phyloP scores from a whole-genome alignment of 441 rosid genomes.

The Populus trichocarpa region DNA sequence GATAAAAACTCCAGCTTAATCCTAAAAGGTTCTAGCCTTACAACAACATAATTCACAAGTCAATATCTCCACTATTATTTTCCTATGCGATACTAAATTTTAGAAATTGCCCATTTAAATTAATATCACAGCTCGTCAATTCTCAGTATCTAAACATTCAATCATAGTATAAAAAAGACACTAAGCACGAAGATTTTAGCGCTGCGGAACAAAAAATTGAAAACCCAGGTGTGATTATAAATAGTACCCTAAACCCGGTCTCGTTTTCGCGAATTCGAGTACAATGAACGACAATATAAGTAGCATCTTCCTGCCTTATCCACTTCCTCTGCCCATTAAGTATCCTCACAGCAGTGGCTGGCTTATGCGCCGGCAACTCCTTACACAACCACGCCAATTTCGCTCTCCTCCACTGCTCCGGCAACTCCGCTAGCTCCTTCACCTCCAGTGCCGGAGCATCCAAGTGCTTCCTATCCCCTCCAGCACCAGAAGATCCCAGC shows the following conservation, averaged over 20 bases:
- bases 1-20: neutral
- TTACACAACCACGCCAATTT: constrained; percentile 92
- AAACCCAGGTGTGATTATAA: neutral
- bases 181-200: neutral
- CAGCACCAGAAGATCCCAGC: constrained; percentile 21
- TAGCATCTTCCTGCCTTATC: constrained; percentile 83
- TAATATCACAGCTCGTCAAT: neutral
- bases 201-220: neutral
- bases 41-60: neutral
- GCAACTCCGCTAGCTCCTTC: constrained; percentile 63
- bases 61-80: neutral
- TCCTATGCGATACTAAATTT: neutral
- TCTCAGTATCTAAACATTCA: neutral
- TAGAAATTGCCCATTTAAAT: neutral
- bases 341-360: constrained; percentile 61
- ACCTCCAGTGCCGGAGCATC: constrained; percentile 50
- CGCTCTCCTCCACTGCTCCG: constrained; percentile 85
- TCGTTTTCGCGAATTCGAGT: constrained; percentile 79
- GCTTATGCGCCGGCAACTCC: constrained; percentile 67
- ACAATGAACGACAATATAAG: constrained; percentile 69
- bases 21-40: neutral
- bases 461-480: constrained; percentile 43
- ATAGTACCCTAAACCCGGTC: constrained; percentile 60
- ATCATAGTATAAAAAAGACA: neutral
- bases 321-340: constrained; percentile 83